These are phyloP conservation scores for Pinus tabuliformis DNA, from an alignment of 75 land plant species.

Conservation along the genomic window DNA sequence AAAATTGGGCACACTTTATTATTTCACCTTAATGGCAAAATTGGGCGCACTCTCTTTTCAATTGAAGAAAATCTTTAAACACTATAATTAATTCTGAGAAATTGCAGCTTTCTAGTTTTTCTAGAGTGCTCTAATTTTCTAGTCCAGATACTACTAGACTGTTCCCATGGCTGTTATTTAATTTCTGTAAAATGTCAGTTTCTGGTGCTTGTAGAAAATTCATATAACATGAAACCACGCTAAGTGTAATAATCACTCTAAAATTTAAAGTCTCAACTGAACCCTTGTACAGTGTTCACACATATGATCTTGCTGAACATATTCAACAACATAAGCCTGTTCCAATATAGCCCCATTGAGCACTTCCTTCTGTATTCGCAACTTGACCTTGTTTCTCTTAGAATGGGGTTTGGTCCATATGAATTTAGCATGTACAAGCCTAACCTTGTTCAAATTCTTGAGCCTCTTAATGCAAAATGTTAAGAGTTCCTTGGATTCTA, in stretches of 20 bases:
- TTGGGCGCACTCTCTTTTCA: too few species aligned
- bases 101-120: too few species aligned
- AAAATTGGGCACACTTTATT: too few species aligned
- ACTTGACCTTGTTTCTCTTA: conserved; percentile 64
- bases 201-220: too few species aligned
- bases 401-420: conserved; percentile 85
- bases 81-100: too few species aligned
- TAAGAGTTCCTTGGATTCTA: conserved; percentile 73
- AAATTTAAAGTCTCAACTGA: background rate
- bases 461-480: conserved; percentile 66
- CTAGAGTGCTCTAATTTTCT: too few species aligned
- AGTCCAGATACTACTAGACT: too few species aligned
- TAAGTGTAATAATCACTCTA: background rate
- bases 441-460: conserved; percentile 41
- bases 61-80: too few species aligned
- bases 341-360: conserved; percentile 66
- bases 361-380: conserved; percentile 65
- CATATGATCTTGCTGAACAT: conserved; percentile 56
- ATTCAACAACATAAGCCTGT: conserved; percentile 67
- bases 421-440: conserved; percentile 66
- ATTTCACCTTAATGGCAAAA: too few species aligned
- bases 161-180: too few species aligned
- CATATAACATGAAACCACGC: too few species aligned
- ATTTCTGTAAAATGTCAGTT: too few species aligned
- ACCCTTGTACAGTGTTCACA: conserved; percentile 62